Evolutionary conservation across 1,284 basidiomycete genomes (phyloP), one percentile per base, ranked within the genome.

Genomic region (Paramarasmius palmivorus): DNA sequence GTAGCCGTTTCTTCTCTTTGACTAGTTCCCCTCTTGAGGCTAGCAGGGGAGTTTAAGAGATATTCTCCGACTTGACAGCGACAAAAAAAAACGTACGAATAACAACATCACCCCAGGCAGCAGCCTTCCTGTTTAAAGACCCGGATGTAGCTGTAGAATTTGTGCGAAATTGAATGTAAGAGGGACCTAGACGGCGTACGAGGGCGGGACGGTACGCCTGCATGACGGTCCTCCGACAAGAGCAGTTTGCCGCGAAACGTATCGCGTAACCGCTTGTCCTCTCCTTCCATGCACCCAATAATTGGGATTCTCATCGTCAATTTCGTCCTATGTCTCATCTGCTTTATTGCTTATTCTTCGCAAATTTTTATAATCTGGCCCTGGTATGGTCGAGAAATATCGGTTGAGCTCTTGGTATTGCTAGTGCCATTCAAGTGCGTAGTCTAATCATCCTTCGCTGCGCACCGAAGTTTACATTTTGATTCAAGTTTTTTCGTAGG

Each of bases 301-400:
- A 67, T 85, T 55, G 84, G 84, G 35, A 72, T 78, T 49, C 70
- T 92, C 54, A 74, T 87, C 63, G 85, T 92, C 66, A 76, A 78
- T 59, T 82, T 85, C 60, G 93, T 93, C 49, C 73, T 88, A 40
- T 73, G 73, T 61, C 81, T 98, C 44, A 95, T 98, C 61, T 83
- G 77, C 42, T 98, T 96, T 71, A 93, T 97, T 61, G 82, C 90
- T 1, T 93, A 93, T 68, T 88, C 90, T 12, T 84, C 89, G 2
- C 95, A 98, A 69, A 81, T 95, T 64, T 95, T 91, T 69, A 77
- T 97, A 59, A 84, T 95, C 68, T 92, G 91, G 89, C 93, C 93
- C 37, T 95, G 91, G 90, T 94, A 94, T 63, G 89, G 91, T 41
- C 68, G 79, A 34, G 84, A 70, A 47, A 60, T 90, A 56, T 88